Conservation (phyloP, 1,139 yeast species). For the Kodamaea derodonti region DNA sequence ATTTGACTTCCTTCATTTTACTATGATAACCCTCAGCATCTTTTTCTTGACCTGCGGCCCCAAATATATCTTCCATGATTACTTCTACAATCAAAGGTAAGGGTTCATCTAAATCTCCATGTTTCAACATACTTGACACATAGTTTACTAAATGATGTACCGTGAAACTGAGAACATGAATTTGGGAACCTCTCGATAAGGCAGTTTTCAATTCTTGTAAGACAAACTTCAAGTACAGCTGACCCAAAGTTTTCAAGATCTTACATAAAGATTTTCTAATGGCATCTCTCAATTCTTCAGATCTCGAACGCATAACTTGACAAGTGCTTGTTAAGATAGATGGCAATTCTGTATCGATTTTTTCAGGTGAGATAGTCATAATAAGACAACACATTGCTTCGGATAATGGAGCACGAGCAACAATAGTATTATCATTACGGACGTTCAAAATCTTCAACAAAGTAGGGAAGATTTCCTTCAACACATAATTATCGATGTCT, state of each 20-base stretch:
- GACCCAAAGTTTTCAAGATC: constrained; percentile 63
- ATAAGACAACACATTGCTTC: constrained; percentile 76
- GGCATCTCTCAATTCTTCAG: constrained; percentile 86
- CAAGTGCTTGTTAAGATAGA: constrained; percentile 81
- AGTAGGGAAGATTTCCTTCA: constrained; percentile 58
- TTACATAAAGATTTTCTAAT: constrained; percentile 73
- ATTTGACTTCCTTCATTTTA: constrained; percentile 86
- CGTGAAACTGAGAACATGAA: constrained; percentile 88
- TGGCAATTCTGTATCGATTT: constrained; percentile 61
- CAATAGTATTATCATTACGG: constrained; percentile 76
- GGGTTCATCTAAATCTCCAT: constrained; percentile 76
- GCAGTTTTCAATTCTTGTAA: constrained; percentile 77
- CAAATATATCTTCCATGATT: constrained; percentile 91
- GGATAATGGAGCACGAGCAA: constrained; percentile 72
- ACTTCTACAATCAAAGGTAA: constrained; percentile 60
- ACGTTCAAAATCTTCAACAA: constrained; percentile 55
- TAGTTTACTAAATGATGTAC: constrained; percentile 67
- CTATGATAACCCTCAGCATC: constrained; percentile 90
- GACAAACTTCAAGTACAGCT: constrained; percentile 69
- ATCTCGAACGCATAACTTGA: constrained; percentile 80
- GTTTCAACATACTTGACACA: constrained; percentile 38
- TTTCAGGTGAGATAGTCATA: constrained; percentile 57
- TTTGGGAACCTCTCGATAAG: constrained; percentile 83
- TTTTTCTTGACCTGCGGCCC: constrained; percentile 89
- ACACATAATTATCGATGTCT: constrained; percentile 51